Percentiles rank a stretch among this genome's conserved stretches.
Evolutionary conservation across 129 eudicot species (phyloP).

Genomic region (Centaurea solstitialis): DNA sequence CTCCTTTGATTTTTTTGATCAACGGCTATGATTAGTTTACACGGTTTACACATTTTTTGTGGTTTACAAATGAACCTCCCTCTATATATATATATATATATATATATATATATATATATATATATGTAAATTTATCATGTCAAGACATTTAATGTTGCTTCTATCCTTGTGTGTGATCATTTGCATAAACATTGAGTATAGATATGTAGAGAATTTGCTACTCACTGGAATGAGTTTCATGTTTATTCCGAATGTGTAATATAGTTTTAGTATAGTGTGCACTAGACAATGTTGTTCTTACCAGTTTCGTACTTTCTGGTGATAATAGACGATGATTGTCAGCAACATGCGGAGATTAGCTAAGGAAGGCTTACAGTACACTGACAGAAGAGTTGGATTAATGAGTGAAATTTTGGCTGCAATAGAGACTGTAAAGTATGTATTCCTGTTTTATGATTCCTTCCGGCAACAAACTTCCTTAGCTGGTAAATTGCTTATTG

Average conservation of each 20-base stretch:
- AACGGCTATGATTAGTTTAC: too few species aligned
- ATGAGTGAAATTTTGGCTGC: slow-evolving; percentile 93
- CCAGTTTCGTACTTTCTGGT: slow-evolving; percentile 16
- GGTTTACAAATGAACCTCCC: too few species aligned
- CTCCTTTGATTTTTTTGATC: too few species aligned
- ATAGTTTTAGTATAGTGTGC: not conserved
- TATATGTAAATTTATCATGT: too few species aligned
- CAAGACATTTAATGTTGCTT: too few species aligned
- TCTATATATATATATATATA: too few species aligned
- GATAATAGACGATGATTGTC: slow-evolving; percentile 66
- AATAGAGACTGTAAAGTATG: slow-evolving; percentile 93
- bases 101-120: too few species aligned
- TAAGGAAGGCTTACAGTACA: slow-evolving; percentile 84
- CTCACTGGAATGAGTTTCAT: not conserved
- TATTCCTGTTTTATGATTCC: not conserved
- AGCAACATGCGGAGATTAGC: slow-evolving; percentile 88
- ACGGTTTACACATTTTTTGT: too few species aligned
- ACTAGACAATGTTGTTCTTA: slow-evolving; percentile 6
- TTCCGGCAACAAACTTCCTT: not conserved
- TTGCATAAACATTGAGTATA: not conserved
- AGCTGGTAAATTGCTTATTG: not conserved
- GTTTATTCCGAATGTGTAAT: not conserved
- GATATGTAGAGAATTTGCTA: not conserved
- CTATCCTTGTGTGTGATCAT: not conserved
- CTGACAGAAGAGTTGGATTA: slow-evolving; percentile 96